Evolutionary conservation across 1,284 basidiomycete genomes (phyloP).

Genomic region (Tremellales sp.): DNA sequence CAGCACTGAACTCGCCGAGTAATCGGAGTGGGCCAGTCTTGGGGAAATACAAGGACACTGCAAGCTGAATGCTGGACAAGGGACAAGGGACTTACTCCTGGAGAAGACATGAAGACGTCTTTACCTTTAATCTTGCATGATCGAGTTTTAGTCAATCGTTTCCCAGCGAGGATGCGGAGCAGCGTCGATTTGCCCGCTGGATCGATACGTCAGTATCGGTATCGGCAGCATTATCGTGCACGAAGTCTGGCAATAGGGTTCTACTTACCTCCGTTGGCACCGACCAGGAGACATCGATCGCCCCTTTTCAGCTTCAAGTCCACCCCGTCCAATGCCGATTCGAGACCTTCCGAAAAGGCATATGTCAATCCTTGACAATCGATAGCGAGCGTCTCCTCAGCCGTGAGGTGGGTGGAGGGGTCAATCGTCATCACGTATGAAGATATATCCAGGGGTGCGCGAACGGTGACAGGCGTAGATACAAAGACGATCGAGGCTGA

Average conservation of each 20-base stretch:
- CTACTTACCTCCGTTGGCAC: slow-evolving; percentile 79
- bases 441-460: no score
- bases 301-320: slow-evolving; percentile 64
- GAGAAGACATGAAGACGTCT: slow-evolving; percentile 71
- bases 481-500: no score
- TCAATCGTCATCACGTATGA: no score
- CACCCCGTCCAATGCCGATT: slow-evolving; percentile 60
- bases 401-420: no score
- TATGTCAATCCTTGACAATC: slow-evolving; percentile 62
- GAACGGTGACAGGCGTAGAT: no score
- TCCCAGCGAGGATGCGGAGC: slow-evolving; percentile 89
- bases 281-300: slow-evolving; percentile 75
- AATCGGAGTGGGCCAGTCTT: slow-evolving; percentile 55
- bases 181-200: slow-evolving; percentile 92
- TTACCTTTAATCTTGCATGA: slow-evolving; percentile 67
- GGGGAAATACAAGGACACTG: no score
- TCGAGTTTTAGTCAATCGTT: slow-evolving; percentile 68
- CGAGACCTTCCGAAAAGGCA: slow-evolving; percentile 51
- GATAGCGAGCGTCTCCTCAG: slow-evolving; percentile 48
- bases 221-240: background rate
- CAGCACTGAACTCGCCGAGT: background rate
- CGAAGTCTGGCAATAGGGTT: background rate
- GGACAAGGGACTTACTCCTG: slow-evolving; percentile 38
- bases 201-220: background rate
- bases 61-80: no score